Conservation (phyloP, 192 early-diverging fungal species). For the Glomus cerebriforme region DNA sequence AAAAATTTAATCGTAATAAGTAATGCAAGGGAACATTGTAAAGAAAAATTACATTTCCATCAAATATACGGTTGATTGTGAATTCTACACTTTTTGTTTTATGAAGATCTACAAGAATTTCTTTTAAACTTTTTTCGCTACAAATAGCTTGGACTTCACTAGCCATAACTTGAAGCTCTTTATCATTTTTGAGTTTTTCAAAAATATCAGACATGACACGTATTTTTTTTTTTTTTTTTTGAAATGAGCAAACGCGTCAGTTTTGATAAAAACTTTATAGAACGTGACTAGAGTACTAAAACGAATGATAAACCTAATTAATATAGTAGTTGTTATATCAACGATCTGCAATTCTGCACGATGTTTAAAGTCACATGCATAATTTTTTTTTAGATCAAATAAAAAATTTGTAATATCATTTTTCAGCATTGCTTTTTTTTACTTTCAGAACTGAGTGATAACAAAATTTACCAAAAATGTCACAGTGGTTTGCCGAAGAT, state of each 20-base stretch:
- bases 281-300: no score
- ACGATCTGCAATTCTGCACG: no score
- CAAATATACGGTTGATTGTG: neutral
- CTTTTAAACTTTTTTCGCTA: neutral
- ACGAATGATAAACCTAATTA: no score
- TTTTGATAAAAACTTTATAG: no score
- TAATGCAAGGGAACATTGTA: no score
- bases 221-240: no score
- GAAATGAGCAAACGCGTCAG: no score
- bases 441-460: neutral
- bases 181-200: neutral
- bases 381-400: no score
- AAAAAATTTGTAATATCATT: no score
- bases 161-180: neutral
- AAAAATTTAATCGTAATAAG: neutral
- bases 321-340: no score
- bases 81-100: neutral
- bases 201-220: neutral
- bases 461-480: slow-evolving; percentile 33
- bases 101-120: slow-evolving; percentile 4
- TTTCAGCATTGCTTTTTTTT: no score
- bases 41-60: neutral
- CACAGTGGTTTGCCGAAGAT: slow-evolving; percentile 61
- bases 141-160: neutral
- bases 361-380: no score